Base-by-base conservation (phyloP, 257 asterid species). In the Fraxinus quadrangulata region DNA sequence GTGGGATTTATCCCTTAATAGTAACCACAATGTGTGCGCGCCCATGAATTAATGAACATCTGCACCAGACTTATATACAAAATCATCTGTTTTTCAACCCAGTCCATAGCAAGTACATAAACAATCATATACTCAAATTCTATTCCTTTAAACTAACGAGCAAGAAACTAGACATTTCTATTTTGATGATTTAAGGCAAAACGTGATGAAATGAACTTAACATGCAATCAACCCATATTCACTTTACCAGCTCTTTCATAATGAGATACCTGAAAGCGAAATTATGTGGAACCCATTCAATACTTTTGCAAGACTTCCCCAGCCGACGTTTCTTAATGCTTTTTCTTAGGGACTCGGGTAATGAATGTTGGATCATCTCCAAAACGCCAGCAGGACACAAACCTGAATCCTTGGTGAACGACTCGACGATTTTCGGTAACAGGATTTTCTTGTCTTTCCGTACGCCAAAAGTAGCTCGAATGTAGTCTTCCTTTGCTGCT, bases 401-500 rank as follows among this genome's bases (percentile, higher is more conserved):
- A 16, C 92, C 89, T 10, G 96, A 90, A 77, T 96, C 98, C 83
- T 91, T 96, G 3, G 93, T 90, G 49, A 89, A 96, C 3, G 89
- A 85, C 80, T 92, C 97, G 0, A 94, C 82, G 0, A 89, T 83
- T 85, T 96, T 96, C 0, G 98, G 96, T 19, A 96, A 81, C 9
- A 90, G 80, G 83, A 96, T 89, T 77, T 90, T 96, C 80, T 89
- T 86, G 75, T 92, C 97, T 81, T 86, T 96, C 7, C 88, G 85
- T 5, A 90, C 83, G 1, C 98, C 97, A 72, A 96, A 92, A 2
- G 99, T 92, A 49, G 99, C 99, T 26, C 99, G 88, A 26, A 92
- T 88, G 80, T 92, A 96, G 21, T 94, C 99, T 56, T 93, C 99
- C 85, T 94, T 94, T 13, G 97, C 97, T 6, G 86, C 89, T 89